phyloP scores from a whole-genome alignment of 768 basidiomycete species.

The Agrocybe chaxingu region DNA sequence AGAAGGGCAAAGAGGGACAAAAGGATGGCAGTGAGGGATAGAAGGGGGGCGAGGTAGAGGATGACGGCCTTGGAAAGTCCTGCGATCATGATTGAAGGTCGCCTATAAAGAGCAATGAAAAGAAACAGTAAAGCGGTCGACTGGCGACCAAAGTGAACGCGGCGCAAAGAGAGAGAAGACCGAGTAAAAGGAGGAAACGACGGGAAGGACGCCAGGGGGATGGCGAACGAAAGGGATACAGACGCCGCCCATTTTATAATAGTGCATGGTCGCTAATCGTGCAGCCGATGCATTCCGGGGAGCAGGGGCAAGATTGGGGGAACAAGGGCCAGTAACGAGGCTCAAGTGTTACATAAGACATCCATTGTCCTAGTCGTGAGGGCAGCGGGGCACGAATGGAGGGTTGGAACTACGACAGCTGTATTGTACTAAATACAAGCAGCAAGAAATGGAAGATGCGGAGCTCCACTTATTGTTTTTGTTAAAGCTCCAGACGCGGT shows the following conservation, averaged over 20 bases:
- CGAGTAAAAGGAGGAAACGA: constrained; percentile 5
- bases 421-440: neutral
- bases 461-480: too few relatives aligned
- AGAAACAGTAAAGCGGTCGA: constrained; percentile 16
- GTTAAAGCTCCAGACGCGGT: too few relatives aligned
- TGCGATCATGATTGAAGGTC: constrained; percentile 52
- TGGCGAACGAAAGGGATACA: neutral
- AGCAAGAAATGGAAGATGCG: too few relatives aligned
- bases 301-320: constrained; percentile 4
- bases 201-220: neutral
- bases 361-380: constrained; percentile 17
- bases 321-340: constrained; percentile 20
- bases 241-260: constrained; percentile 9
- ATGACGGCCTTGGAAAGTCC: constrained; percentile 66
- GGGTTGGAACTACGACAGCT: constrained; percentile 1
- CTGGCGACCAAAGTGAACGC: constrained; percentile 17
- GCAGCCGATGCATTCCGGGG: neutral
- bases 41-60: constrained; percentile 63
- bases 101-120: constrained; percentile 13
- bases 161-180: constrained; percentile 4
- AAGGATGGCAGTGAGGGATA: constrained; percentile 63
- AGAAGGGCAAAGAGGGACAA: constrained; percentile 66
- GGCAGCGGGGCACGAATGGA: constrained; percentile 1
- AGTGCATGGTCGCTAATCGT: neutral
- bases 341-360: constrained; percentile 14